Evolutionary conservation across 164 flowering plant genomes (phyloP), one percentile per base, ranked within the genome.

Genomic region (Aristolochia californica): DNA sequence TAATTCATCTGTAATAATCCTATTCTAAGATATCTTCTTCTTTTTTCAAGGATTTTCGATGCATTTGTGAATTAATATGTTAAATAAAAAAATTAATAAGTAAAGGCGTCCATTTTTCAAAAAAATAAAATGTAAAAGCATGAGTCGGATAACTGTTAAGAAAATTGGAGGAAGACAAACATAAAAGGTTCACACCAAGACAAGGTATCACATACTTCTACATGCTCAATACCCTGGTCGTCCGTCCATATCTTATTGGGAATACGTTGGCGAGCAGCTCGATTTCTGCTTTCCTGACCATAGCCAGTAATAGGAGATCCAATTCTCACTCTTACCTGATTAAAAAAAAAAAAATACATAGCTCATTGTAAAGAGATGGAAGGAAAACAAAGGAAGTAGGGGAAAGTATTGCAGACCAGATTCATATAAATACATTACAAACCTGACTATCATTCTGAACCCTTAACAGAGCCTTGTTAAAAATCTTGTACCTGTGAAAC

Each of bases 291-390:
- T 72, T 93, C 98, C 73, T 86, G 88, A 59, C 98, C 98, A 70
- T 89, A 93, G 16, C 98, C 98, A 14, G 84, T 89, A 57, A 93
- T 68, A 15, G 98, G 97, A 56, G 88, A 77, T 57, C 97, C 98
- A 59, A 93, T 83, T 65, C 95, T 82, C 53, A 78, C 80, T 68
- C 78, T 82, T 18, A 93, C 96, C 98, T 93, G 79, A 59, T 17
- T 67, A 22, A 49, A 34, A 34, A 25, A 20, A 18, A 26, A 14
- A 30, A 48, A 15, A 48, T n/a, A 17, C 20, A 47, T 4, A 17
- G 22, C 3, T 47, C 17, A 8, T 30, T 17, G 5, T 27, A 13
- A 14, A 26, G 43, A 16, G 21, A 30, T n/a, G 5, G 18, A 22
- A 22, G 15, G 14, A 24, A 21, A 8, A 18, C 22, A 20, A 59